Base-by-base conservation (phyloP, 805 yeast genomes). In the Kregervanrija pseudodelftensis region DNA sequence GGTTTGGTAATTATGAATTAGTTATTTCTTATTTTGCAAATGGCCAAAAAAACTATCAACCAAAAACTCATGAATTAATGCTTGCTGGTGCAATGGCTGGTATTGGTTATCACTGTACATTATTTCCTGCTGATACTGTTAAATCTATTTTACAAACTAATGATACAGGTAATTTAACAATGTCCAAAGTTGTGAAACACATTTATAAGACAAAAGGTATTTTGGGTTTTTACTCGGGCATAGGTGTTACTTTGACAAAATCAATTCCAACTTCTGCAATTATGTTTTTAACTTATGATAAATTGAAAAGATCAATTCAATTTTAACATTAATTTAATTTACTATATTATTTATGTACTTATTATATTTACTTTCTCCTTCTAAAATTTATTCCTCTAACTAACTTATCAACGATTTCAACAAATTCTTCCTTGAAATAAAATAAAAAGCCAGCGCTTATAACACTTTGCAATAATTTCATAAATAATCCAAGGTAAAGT, bases 241-340 rank as follows among this genome's bases (percentile, higher is more conserved):
- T 90, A 45, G 86, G 91, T 0, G 82, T 91, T 45, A 88, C 97
- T 0, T 64, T 88, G 46, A 51, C 79, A 5, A 77, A 96, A 58
- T 87, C 95, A 0, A 77, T 86, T 1, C 98, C 98, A 1, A 89
- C 96, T 3, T 86, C 88, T 57, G 96, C 96, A 2, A 71, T 82
- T 8, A 87, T 90, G 30, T 91, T 91, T 65, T 79, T 82, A 53
- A 73, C 80, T 4, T 90, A 88, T 59, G 96, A 90, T 56, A 64
- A 74, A 30, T 55, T 80, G 49, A 79, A 77, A 58, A 56, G 63
- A 44, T 37, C 40, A 49, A 52, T 50, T 50, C 37, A 40, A 16
- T 30, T 33, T 37, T 40, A 37, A 42, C 63, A 17, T 33, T 11
- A 12, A 16, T 14, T 33, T 17, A 13, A 33, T 22, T n/a, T 30